Evolutionary conservation across 1,284 basidiomycete genomes (phyloP).

Genomic region (Paramarasmius palmivorus): DNA sequence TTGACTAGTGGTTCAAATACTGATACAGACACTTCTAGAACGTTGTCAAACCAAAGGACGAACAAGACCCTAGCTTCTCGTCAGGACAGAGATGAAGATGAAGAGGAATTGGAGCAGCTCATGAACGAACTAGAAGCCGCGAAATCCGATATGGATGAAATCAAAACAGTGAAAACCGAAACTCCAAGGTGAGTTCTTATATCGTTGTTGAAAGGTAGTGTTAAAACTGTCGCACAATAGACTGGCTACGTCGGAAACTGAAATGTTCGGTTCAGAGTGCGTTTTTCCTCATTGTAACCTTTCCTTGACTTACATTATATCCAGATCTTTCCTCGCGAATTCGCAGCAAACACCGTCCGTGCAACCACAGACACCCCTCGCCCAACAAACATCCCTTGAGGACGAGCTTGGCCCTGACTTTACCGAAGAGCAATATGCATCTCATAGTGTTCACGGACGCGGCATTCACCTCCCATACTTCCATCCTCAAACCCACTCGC

Average conservation of each 20-base stretch:
- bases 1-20: too few species aligned
- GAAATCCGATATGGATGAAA: too few species aligned
- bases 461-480: slow-evolving; percentile 50
- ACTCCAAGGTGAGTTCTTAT: too few species aligned
- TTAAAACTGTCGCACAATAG: slow-evolving; percentile 11
- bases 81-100: background rate
- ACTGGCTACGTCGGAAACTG: slow-evolving; percentile 19
- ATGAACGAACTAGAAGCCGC: too few species aligned
- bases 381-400: slow-evolving; percentile 6
- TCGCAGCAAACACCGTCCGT: background rate
- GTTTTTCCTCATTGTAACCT: background rate
- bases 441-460: slow-evolving; percentile 61
- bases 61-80: background rate
- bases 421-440: slow-evolving; percentile 46
- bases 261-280: slow-evolving; percentile 21
- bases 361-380: slow-evolving; percentile 11
- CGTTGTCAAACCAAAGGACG: too few species aligned
- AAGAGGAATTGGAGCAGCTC: too few species aligned
- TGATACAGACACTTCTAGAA: too few species aligned
- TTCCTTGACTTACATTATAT: slow-evolving; percentile 8
- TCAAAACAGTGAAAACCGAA: too few species aligned
- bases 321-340: slow-evolving; percentile 16
- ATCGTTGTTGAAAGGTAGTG: too few species aligned
- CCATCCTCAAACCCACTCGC: slow-evolving; percentile 65
- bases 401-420: slow-evolving; percentile 17